Conservation (phyloP, 208 protist genomes). For the Acanthamoeba healyi region DNA sequence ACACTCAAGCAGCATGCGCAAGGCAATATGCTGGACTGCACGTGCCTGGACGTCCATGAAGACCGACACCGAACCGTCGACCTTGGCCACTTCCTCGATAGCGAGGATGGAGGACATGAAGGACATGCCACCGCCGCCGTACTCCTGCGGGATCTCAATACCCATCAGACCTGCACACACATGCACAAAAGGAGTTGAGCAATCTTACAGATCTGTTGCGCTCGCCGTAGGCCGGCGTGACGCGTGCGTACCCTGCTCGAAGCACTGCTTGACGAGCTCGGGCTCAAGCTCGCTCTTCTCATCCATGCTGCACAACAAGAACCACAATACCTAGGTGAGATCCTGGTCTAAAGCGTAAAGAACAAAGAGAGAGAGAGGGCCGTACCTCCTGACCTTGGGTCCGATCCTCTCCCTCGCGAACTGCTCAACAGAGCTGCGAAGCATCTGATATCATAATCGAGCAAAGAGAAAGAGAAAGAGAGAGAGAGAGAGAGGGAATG, state of each 20-base stretch:
- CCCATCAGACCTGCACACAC: slow-evolving; percentile 83
- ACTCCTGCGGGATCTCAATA: slow-evolving; percentile 81
- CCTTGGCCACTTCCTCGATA: slow-evolving; percentile 87
- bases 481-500: no score
- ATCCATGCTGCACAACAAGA: slow-evolving; percentile 82
- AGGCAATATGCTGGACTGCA: no score
- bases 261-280: slow-evolving; percentile 78
- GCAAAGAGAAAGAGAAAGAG: background rate
- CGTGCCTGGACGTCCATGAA: slow-evolving; percentile 82
- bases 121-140: slow-evolving; percentile 80
- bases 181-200: background rate
- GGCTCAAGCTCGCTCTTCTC: slow-evolving; percentile 75
- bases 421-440: slow-evolving; percentile 59
- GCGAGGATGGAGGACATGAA: slow-evolving; percentile 84
- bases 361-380: background rate
- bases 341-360: background rate
- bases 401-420: slow-evolving; percentile 63
- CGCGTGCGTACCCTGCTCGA: slow-evolving; percentile 78
- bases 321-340: slow-evolving; percentile 11
- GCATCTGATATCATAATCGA: slow-evolving; percentile 12
- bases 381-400: slow-evolving; percentile 57
- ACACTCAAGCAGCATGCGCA: no score
- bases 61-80: slow-evolving; percentile 83
- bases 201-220: no score
- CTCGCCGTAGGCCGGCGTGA: no score